Evolutionary conservation across 2,329 filamentous ascomycete genomes (phyloP).

Genomic region (Zymoseptoria tritici): DNA sequence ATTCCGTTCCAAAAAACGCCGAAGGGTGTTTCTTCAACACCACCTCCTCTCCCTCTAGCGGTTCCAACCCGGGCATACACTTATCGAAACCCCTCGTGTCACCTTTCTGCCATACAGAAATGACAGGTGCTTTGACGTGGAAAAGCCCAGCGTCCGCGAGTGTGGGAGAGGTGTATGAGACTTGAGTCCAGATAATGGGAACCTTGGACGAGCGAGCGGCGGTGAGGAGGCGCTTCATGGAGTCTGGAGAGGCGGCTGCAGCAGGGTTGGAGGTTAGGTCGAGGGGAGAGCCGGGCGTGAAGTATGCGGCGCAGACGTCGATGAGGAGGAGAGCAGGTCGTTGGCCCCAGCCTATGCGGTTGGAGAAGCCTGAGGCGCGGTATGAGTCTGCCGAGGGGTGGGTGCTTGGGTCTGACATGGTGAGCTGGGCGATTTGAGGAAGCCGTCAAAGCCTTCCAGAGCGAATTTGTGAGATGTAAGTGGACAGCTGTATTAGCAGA

Average conservation of each 20-base stretch:
- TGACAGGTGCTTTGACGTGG: constrained; percentile 13
- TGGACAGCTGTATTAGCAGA: background rate
- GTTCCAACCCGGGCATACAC: constrained; percentile 12
- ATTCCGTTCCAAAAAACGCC: constrained; percentile 20
- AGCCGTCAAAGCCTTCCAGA: background rate
- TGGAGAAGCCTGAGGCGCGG: constrained; percentile 15
- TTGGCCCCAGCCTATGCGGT: constrained; percentile 21
- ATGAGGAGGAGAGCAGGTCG: constrained; percentile 20
- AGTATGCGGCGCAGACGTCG: constrained; percentile 23
- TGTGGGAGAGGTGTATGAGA: constrained; percentile 13
- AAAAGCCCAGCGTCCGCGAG: constrained; percentile 21
- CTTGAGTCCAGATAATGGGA: constrained; percentile 18
- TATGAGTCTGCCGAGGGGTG: constrained; percentile 9
- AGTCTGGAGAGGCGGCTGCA: constrained; percentile 11
- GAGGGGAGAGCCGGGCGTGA: constrained; percentile 18
- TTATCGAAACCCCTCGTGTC: constrained; percentile 11
- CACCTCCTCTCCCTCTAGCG: constrained; percentile 12
- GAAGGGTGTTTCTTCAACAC: constrained; percentile 17
- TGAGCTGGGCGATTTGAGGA: background rate
- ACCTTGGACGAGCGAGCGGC: constrained; percentile 9
- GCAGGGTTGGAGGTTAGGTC: constrained; percentile 16
- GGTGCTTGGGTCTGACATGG: constrained; percentile 3
- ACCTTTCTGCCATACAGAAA: constrained; percentile 16
- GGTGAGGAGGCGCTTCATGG: constrained; percentile 14
- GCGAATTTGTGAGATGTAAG: background rate